These are phyloP conservation scores for Fusarium agapanthi DNA, from an alignment of 2,329 filamentous ascomycete species.

Conservation along the genomic window DNA sequence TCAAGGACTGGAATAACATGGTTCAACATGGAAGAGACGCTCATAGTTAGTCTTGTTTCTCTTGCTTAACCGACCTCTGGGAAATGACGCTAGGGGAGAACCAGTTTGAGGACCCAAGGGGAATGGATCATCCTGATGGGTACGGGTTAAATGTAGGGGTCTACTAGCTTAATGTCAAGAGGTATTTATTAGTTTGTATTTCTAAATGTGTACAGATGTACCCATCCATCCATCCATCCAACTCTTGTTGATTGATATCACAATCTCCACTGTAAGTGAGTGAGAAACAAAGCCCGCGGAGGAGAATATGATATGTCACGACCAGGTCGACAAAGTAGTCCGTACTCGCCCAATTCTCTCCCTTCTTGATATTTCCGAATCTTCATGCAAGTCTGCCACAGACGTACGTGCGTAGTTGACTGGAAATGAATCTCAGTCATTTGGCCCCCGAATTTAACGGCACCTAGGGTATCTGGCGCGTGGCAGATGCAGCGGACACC, in stretches of 20 bases:
- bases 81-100: constrained; percentile 19
- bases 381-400: constrained; percentile 9
- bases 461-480: constrained; percentile 10
- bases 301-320: constrained; percentile 10
- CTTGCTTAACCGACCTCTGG: constrained; percentile 19
- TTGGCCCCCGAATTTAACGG: constrained; percentile 26
- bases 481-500: constrained; percentile 29
- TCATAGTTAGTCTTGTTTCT: constrained; percentile 17
- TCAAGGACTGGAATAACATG: constrained; percentile 20
- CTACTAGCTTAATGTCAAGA: constrained; percentile 1
- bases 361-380: constrained; percentile 1
- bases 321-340: background rate
- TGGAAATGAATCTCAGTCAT: background rate
- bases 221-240: background rate
- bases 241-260: background rate
- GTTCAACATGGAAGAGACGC: background rate
- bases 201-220: background rate
- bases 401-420: background rate
- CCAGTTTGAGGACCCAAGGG: background rate
- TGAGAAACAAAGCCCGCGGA: background rate
- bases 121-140: constrained; percentile 24
- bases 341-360: background rate
- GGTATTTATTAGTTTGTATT: background rate
- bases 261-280: background rate
- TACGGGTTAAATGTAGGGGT: constrained; percentile 14